These are phyloP conservation scores for Saccharomycopsis oosterbeekiorum DNA, from an alignment of 805 yeast species.

Conservation along the genomic window DNA sequence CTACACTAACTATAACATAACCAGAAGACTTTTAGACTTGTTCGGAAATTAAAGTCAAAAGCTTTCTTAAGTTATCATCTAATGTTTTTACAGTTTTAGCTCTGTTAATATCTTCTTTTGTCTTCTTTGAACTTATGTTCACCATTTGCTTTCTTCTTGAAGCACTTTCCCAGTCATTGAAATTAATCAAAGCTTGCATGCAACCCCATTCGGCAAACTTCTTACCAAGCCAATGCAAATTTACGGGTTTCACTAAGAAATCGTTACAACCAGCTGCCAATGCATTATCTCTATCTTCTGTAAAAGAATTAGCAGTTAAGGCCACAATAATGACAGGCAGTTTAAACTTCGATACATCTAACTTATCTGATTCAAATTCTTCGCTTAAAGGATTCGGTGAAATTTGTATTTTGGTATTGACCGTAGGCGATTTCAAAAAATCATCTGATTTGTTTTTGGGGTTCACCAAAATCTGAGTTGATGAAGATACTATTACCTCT, in stretches of 20 bases:
- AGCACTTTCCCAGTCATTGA: conserved; percentile 76
- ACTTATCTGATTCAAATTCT: conserved; percentile 32
- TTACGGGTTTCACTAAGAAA: conserved; percentile 91
- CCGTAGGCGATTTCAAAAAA: background rate
- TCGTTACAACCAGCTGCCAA: conserved; percentile 97
- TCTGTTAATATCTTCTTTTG: background rate
- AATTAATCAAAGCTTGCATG: conserved; percentile 95
- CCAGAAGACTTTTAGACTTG: background rate
- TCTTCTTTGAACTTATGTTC: background rate
- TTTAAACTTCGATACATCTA: conserved; percentile 57
- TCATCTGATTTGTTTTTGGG: background rate
- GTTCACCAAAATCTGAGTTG: background rate
- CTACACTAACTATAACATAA: background rate
- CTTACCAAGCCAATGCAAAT: conserved; percentile 84
- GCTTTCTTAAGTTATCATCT: background rate
- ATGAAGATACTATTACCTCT: background rate
- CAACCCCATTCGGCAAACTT: conserved; percentile 98
- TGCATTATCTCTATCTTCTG: conserved; percentile 81
- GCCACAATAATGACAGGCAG: conserved; percentile 98
- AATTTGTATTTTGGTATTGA: conserved; percentile 11
- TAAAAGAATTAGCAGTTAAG: conserved; percentile 81
- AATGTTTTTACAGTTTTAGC: background rate
- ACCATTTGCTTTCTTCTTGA: conserved; percentile 26
- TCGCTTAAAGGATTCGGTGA: conserved; percentile 21
- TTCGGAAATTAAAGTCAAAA: background rate